Percentiles rank a stretch among this genome's conserved stretches.
Conservation (phyloP, 495 filamentous ascomycete species). For the Aspergillus incahuasiensis region DNA sequence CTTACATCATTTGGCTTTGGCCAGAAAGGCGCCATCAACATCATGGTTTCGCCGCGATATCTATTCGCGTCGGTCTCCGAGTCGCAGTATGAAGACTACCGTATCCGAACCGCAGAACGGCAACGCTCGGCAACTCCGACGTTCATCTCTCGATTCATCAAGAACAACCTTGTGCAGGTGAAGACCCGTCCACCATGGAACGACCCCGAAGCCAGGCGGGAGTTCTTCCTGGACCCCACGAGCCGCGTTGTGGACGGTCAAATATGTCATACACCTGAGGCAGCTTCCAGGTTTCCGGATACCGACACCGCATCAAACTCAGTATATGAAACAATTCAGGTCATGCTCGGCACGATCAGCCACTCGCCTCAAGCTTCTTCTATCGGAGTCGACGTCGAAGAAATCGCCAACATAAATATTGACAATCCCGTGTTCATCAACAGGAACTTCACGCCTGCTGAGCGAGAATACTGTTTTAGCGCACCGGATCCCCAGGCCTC, state of each 20-base stretch:
- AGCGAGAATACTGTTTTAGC: constrained; percentile 80
- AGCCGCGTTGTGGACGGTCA: constrained; percentile 41
- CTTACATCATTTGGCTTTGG: constrained; percentile 99
- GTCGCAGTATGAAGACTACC: constrained; percentile 34
- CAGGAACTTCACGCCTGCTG: constrained; percentile 82
- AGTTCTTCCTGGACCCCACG: constrained; percentile 87
- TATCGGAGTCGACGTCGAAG: constrained; percentile 88
- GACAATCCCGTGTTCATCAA: constrained; percentile 88
- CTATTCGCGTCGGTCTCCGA: constrained; percentile 76
- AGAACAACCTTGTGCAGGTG: constrained; percentile 43
- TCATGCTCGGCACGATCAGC: constrained; percentile 5
- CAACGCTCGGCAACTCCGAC: constrained; percentile 25
- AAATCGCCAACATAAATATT: constrained; percentile 76
- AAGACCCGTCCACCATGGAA: constrained; percentile 19
- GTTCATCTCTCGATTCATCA: constrained; percentile 45
- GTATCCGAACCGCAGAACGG: constrained; percentile 84
- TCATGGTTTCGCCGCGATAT: constrained; percentile 92
- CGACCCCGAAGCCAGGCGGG: constrained; percentile 64
- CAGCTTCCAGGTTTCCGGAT: not conserved
- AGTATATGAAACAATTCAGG: not conserved
- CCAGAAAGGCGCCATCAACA: constrained; percentile 94
- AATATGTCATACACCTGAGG: not conserved
- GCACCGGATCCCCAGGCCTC: constrained; percentile 72
- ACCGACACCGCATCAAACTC: not conserved
- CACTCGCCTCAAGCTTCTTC: constrained; percentile 29